Evolutionary conservation across 2,329 filamentous ascomycete species (phyloP).

Genomic region (Dothiorella sarmentorum): DNA sequence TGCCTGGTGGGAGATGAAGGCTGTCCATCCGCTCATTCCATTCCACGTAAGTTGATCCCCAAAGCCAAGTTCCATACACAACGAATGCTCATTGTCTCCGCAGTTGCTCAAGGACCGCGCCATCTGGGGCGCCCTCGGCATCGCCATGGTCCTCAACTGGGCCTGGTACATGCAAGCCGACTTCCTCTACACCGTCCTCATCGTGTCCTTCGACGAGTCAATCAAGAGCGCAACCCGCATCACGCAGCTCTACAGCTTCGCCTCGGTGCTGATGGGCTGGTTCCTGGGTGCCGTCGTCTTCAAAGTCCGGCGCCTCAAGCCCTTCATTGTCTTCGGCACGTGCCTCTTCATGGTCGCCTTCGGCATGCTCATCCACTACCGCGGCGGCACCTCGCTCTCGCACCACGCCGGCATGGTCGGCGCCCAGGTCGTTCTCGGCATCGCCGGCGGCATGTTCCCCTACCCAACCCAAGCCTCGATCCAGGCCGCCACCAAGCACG

Average conservation of each 20-base stretch:
- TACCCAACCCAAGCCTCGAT: slow-evolving; percentile 52
- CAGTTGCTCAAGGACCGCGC: slow-evolving; percentile 58
- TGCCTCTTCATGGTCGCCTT: slow-evolving; percentile 62
- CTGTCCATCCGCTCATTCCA: slow-evolving; percentile 54
- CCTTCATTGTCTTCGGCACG: slow-evolving; percentile 61
- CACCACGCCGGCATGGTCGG: slow-evolving; percentile 58
- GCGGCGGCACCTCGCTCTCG: slow-evolving; percentile 47
- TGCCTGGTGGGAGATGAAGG: slow-evolving; percentile 53
- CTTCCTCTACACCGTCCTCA: slow-evolving; percentile 61
- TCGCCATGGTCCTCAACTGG: slow-evolving; percentile 31
- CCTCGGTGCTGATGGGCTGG: slow-evolving; percentile 57
- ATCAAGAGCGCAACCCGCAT: slow-evolving; percentile 57
- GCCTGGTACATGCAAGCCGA: slow-evolving; percentile 62
- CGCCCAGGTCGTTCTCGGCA: slow-evolving; percentile 59
- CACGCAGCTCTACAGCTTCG: slow-evolving; percentile 56
- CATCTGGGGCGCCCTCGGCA: slow-evolving; percentile 62
- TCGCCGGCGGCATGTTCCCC: slow-evolving; percentile 61
- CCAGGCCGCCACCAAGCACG: slow-evolving; percentile 50
- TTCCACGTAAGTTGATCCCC: slow-evolving; percentile 44
- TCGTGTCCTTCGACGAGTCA: slow-evolving; percentile 60
- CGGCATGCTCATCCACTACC: slow-evolving; percentile 61
- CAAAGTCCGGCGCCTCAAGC: slow-evolving; percentile 58
- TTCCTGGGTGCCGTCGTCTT: slow-evolving; percentile 56
- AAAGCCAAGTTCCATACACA: background rate
- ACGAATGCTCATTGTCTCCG: slow-evolving; percentile 2